Evolutionary conservation across 192 early-diverging fungal species (phyloP).

Genomic region (Linnemannia schmuckeri): DNA sequence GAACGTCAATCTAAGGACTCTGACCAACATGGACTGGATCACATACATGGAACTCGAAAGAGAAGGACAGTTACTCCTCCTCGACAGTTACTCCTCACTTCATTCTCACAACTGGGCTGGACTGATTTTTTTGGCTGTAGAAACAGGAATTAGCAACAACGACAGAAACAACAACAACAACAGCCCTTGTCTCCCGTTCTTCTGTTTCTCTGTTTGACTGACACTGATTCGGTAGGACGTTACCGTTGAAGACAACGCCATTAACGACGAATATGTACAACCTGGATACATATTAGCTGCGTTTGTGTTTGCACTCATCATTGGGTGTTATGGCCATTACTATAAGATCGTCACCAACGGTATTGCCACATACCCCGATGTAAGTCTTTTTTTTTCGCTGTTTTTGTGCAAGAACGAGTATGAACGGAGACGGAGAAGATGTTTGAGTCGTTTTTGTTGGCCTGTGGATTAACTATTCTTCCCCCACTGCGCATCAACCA

Average conservation of each 20-base stretch:
- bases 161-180: neutral
- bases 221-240: too few relatives aligned
- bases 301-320: conserved; percentile 72
- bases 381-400: conserved; percentile 16
- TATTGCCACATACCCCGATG: conserved; percentile 77
- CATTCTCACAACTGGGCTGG: neutral
- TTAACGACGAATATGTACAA: neutral
- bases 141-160: neutral
- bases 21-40: neutral
- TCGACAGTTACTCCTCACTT: neutral
- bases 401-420: neutral
- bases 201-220: too few relatives aligned
- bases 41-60: neutral
- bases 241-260: neutral
- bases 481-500: neutral
- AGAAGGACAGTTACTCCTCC: neutral
- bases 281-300: conserved; percentile 55
- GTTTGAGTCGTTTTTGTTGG: neutral
- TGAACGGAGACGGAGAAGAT: too few relatives aligned
- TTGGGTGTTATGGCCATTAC: conserved; percentile 79
- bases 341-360: conserved; percentile 81
- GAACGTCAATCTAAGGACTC: neutral
- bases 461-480: neutral
- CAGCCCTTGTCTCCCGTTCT: too few relatives aligned
- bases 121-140: neutral